These are phyloP conservation scores for Rhodamnia rubescens DNA, from an alignment of 345 rosid species.

Conservation along the genomic window DNA sequence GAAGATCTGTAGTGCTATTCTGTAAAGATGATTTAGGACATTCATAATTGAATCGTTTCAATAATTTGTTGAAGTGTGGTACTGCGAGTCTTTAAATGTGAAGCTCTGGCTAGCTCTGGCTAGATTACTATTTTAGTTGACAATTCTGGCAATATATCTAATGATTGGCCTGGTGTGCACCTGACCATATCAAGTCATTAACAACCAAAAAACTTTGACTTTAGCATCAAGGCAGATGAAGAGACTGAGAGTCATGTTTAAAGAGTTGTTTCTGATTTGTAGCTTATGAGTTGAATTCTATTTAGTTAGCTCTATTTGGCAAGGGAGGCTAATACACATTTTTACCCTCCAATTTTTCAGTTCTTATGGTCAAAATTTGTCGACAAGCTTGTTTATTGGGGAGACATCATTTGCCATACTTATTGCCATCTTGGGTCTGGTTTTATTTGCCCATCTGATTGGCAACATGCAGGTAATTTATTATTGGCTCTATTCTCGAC, in stretches of 20 bases:
- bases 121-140: background rate
- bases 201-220: background rate
- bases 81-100: background rate
- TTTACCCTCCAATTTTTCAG: conserved; percentile 18
- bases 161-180: background rate
- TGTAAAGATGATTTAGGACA: background rate
- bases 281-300: background rate
- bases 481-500: background rate
- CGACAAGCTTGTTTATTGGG: conserved; percentile 73
- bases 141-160: background rate
- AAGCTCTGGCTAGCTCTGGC: background rate
- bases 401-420: conserved; percentile 86
- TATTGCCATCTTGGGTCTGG: conserved; percentile 75
- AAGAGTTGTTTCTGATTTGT: background rate
- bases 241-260: background rate
- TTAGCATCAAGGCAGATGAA: background rate
- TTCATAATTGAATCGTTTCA: background rate
- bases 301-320: background rate
- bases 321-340: background rate
- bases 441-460: conserved; percentile 83
- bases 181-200: background rate
- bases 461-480: conserved; percentile 88
- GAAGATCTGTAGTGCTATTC: background rate
- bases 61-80: background rate
- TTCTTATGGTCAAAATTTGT: conserved; percentile 87